phyloP scores from a whole-genome alignment of 257 asterid species.

The Gentiana straminea region DNA sequence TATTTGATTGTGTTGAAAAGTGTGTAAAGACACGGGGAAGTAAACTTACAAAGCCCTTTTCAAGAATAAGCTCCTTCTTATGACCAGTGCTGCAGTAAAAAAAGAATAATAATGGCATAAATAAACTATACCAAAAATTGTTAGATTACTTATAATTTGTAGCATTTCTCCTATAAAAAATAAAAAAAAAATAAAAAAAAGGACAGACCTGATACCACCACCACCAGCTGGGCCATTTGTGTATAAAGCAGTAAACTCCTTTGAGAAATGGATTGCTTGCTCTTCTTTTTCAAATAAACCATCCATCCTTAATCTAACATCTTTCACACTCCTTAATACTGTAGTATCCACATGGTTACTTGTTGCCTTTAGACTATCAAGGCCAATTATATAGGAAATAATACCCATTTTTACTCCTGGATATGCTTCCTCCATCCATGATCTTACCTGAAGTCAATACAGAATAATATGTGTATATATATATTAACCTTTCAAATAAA shows the following conservation, averaged over 20 bases:
- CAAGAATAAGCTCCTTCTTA: slow-evolving; percentile 75
- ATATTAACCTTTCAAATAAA: background rate
- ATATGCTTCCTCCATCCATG: slow-evolving; percentile 85
- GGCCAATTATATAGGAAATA: slow-evolving; percentile 74
- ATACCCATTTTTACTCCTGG: slow-evolving; percentile 42
- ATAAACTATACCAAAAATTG: background rate
- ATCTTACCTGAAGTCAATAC: slow-evolving; percentile 50
- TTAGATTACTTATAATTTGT: too few species aligned
- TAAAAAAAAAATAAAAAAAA: background rate
- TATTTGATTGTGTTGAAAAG: background rate
- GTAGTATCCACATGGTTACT: slow-evolving; percentile 13
- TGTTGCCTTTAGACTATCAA: slow-evolving; percentile 67
- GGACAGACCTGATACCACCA: slow-evolving; percentile 71
- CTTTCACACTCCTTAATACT: slow-evolving; percentile 28
- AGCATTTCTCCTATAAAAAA: background rate
- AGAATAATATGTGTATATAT: background rate
- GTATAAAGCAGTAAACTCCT: slow-evolving; percentile 82
- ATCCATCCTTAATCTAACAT: slow-evolving; percentile 84
- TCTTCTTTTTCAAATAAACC: slow-evolving; percentile 82
- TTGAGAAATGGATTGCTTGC: slow-evolving; percentile 63
- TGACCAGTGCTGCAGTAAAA: slow-evolving; percentile 68
- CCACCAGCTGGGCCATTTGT: slow-evolving; percentile 99
- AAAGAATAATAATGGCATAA: slow-evolving; percentile 6
- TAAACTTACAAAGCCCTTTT: slow-evolving; percentile 59
- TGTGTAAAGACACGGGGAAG: slow-evolving; percentile 11